Base-by-base conservation (phyloP, 495 filamentous ascomycete species). In the Aspergillus kassunensis region DNA sequence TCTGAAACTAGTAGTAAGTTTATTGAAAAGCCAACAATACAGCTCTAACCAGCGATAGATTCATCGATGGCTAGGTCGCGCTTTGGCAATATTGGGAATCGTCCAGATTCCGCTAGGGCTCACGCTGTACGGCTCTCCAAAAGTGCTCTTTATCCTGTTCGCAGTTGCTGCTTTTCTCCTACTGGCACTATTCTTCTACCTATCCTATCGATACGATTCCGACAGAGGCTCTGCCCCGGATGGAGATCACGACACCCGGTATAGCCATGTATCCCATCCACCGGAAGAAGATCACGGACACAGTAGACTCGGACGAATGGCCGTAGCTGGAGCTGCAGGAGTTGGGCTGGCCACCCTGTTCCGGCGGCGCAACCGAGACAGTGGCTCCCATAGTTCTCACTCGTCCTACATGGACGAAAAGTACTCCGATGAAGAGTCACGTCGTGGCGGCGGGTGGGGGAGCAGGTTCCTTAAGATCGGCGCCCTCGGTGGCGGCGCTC, bases 101-200 rank as follows among this genome's bases (percentile, higher is more conserved):
- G 79, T 86, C 7, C 95, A 98, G 65, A 84, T 97, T 21, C 88
- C 92, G 1, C 73, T 97, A 1, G 93, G 93, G 0, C 77, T 98
- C 43, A 91, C 90, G 4, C 77, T 98, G 10, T 98, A 97, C 60
- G 93, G 93, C 13, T 93, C 90, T 27, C 93, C 95, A 12, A 82
- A 87, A 64, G 72, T 73, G 11, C 73, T 90, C 0, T 98, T 98
- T 64, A 85, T 97, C 49, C 73, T 97, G 4, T 98, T 85, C 61
- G 75, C 92, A 0, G 53, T 97, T 1, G 87, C 80, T 60, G 85
- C 81, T 60, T 83, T 80, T 10, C 75, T 81, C 13, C 71, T 92
- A 10, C 51, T 95, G 5, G 49, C 87, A 1, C 51, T 76, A 13
- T 95, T 86, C 65, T 91, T 96, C 55, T 70, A 90, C 24, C 73